Conservation (phyloP, 2,329 filamentous ascomycete genomes). For the Botrytis squamosa region DNA sequence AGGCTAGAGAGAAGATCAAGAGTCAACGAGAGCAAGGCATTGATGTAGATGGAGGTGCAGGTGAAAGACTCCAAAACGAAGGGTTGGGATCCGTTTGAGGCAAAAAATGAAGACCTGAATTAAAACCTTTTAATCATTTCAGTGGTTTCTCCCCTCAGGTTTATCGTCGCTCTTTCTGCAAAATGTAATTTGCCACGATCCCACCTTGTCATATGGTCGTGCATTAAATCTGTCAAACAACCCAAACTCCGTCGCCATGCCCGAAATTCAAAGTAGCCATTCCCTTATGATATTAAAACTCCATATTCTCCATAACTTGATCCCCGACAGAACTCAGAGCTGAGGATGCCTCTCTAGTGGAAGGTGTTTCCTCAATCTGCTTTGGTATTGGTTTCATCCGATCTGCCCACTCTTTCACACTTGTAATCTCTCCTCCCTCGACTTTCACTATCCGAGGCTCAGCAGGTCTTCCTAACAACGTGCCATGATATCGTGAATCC, state of each 20-base stretch:
- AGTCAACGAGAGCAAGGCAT: constrained; percentile 30
- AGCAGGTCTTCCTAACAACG: constrained; percentile 71
- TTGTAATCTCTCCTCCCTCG: constrained; percentile 71
- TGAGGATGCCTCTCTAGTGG: constrained; percentile 36
- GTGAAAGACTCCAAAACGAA: constrained; percentile 35
- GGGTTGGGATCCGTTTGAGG: constrained; percentile 32
- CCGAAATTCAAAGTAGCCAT: constrained; percentile 15
- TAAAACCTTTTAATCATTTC: background rate
- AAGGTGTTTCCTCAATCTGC: constrained; percentile 22
- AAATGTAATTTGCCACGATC: constrained; percentile 16
- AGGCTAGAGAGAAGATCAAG: constrained; percentile 35
- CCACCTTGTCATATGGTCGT: constrained; percentile 12
- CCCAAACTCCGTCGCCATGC: constrained; percentile 39
- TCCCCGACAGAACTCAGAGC: constrained; percentile 39
- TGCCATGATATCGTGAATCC: constrained; percentile 81
- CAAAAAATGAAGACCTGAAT: background rate
- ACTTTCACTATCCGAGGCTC: constrained; percentile 73
- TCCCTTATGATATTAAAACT: constrained; percentile 30
- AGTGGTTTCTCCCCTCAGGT: background rate
- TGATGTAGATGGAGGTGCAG: constrained; percentile 38
- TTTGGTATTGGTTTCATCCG: constrained; percentile 38
- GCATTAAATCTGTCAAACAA: constrained; percentile 26
- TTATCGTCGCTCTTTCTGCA: background rate
- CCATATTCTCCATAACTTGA: constrained; percentile 37
- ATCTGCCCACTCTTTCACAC: constrained; percentile 64